Evolutionary conservation across 2,329 filamentous ascomycete species (phyloP), one percentile per base, ranked within the genome.

Genomic region (Bipolaris victoriae): DNA sequence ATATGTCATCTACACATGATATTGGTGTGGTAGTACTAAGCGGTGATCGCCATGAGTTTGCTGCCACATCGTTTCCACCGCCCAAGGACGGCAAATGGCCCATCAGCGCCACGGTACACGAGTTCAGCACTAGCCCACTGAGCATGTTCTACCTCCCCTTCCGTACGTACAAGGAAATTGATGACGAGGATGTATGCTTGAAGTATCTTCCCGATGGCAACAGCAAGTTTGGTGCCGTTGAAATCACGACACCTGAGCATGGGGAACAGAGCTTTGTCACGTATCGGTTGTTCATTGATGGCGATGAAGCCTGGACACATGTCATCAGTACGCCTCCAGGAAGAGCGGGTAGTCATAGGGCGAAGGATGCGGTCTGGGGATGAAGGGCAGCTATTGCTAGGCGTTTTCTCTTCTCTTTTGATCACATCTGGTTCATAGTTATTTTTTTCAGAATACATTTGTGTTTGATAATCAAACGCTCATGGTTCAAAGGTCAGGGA

Each of bases 31-130:
- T 97, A 3, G 82, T 98, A 11, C 81, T 99, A 10, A 95, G 90
- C 15, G 95, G 95, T 0, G 95, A 99, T 71, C 84, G 95, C n/a
- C 95, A 99, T 72, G 95, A 99, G 76, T 98, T 98, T 75, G 95
- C 91, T 1, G 93, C 94, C 0, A 98, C 94, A 0, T 87, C 88
- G 0, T 88, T 88, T 67, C 85, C 85, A 7, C 83, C 84, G 13
- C 78, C 89, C 82, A 15, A 87, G 84, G n/a, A 86, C 82, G 60
- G 81, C 65, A 50, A 82, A 79, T 61, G 85, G 86, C 47, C 84
- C 76, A 54, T 73, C 2, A 74, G 69, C 35, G 68, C 75, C 1
- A 72, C 72, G 1, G 90, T 96, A 0, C 89, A 96, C 68, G 95
- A 99, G 75, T 98, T 97, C 76, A 95, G 91, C 22, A 92, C 90